phyloP scores from a whole-genome alignment of 1,139 yeast genomes.

The Blastobotrys apis region DNA sequence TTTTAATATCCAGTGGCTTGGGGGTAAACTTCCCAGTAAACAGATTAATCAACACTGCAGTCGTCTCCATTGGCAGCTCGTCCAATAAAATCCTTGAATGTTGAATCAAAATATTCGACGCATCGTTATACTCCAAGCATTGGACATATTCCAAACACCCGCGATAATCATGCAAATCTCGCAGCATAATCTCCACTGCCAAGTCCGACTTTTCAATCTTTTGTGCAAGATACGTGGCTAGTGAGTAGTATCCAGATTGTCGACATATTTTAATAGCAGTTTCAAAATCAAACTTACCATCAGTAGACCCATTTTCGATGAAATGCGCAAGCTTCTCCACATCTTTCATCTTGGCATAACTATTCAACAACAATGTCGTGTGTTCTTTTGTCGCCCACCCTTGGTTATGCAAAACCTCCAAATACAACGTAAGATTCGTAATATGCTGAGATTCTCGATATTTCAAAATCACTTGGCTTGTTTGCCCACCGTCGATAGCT shows the following conservation, averaged over 20 bases:
- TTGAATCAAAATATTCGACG: conserved; percentile 62
- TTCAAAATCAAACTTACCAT: conserved; percentile 59
- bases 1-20: conserved; percentile 19
- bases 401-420: conserved; percentile 54
- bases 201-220: conserved; percentile 68
- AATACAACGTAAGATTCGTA: conserved; percentile 56
- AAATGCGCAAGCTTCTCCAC: conserved; percentile 56
- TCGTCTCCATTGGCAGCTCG: conserved; percentile 71
- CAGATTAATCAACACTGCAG: conserved; percentile 74
- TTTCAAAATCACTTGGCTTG: conserved; percentile 74
- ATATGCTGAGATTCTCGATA: conserved; percentile 84
- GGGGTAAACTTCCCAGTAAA: conserved; percentile 83
- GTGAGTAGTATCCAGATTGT: conserved; percentile 66
- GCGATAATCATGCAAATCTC: conserved; percentile 60
- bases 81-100: conserved; percentile 66
- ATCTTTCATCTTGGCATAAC: conserved; percentile 74
- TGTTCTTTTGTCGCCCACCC: conserved; percentile 67
- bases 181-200: conserved; percentile 72
- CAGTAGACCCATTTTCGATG: conserved; percentile 43
- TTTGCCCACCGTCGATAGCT: conserved; percentile 46
- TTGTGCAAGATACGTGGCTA: conserved; percentile 69
- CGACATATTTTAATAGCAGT: conserved; percentile 68
- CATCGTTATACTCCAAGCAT: conserved; percentile 72
- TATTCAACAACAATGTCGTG: conserved; percentile 72
- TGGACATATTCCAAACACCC: conserved; percentile 64